Evolutionary conservation across 345 rosid genomes (phyloP), one percentile per base, ranked within the genome.

Genomic region (Abelmoschus esculentus): DNA sequence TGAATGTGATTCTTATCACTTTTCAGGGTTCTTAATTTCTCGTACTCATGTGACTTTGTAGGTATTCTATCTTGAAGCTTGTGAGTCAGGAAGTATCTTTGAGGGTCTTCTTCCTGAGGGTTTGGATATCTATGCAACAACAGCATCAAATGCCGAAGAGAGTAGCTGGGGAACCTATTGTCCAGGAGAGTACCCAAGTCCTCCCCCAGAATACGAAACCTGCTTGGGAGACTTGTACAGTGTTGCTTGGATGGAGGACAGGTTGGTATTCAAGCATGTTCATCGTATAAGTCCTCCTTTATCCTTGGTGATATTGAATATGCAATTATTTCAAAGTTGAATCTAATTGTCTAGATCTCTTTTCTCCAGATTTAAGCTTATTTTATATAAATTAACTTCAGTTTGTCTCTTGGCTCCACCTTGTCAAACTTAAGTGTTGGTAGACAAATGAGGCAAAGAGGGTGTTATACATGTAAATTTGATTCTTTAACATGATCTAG

Each of bases 161-260:
- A 92, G 95, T 83, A 96, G 98, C 59, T 92, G 99, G 99, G 97
- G 96, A 49, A 92, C 99, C 57, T 92, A 96, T 78, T 96, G 99
- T 71, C 99, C 99, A 13, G 97, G 96, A 73, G 98, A 96, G 66
- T 61, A 76, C 65, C 98, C 98, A 70, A 83, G 92, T 75, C 92
- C 90, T 79, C 98, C 98, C 7, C 88, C 89, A 4, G 99, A 96
- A 74, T 96, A 87, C 69, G 96, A 88, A 32, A 96, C 98, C 73
- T 96, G 99, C 80, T 80, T 96, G 81, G 99, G 99, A 65, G 99
- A 96, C 85, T 79, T 96, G 73, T 96, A 90, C 74, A 96, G 99
- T 75, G 84, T 92, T 73, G 88, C 97, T 68, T 90, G 98, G 99
- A 96, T 96, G 99, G 99, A 96, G 86, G 98, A 92, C 61, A 89